phyloP scores from a whole-genome alignment of 2,329 filamentous ascomycete species.

The Cordyceps farinosa region DNA sequence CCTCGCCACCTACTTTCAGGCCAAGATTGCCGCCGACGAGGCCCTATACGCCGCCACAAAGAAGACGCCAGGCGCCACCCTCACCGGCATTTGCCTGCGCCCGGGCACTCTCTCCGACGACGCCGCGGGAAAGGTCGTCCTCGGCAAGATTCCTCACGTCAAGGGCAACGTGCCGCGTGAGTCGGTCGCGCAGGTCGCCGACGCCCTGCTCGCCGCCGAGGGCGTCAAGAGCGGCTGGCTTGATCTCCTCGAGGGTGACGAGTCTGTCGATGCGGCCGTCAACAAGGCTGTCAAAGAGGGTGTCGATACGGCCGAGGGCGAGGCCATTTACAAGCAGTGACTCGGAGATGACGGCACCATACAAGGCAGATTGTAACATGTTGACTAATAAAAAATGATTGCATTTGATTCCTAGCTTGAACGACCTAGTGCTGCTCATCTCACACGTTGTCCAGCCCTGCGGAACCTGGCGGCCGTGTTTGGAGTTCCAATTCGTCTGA shows the following conservation, averaged over 20 bases:
- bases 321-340: constrained; percentile 33
- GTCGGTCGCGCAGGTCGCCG: constrained; percentile 57
- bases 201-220: constrained; percentile 49
- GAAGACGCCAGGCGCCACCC: constrained; percentile 31
- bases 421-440: not conserved
- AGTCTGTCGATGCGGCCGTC: constrained; percentile 46
- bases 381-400: not conserved
- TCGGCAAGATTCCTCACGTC: constrained; percentile 43
- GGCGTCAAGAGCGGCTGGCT: constrained; percentile 49
- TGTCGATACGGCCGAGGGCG: constrained; percentile 52
- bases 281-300: constrained; percentile 46
- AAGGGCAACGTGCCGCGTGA: constrained; percentile 48
- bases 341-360: not conserved
- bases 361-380: not conserved
- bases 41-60: constrained; percentile 47
- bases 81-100: constrained; percentile 52
- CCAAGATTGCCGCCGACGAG: constrained; percentile 60
- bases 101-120: constrained; percentile 50
- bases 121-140: constrained; percentile 43
- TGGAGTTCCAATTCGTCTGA: constrained; percentile 11
- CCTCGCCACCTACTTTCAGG: constrained; percentile 54
- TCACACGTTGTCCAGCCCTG: not conserved
- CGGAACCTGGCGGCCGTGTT: not conserved
- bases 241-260: constrained; percentile 53
- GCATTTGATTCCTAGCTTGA: not conserved